Conservation (phyloP, 345 rosid genomes). For the Brassica incana region DNA sequence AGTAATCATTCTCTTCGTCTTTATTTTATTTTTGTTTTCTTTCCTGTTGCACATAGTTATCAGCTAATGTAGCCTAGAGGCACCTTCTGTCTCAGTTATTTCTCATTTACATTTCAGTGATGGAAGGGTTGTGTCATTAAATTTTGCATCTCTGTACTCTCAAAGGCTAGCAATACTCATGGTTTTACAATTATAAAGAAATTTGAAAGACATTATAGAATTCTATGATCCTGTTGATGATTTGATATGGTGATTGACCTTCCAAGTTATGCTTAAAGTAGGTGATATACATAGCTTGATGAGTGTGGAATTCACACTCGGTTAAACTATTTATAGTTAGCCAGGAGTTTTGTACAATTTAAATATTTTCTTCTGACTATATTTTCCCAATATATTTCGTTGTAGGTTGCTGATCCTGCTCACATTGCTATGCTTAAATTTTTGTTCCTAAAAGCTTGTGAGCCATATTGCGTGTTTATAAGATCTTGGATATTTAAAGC, state of each 20-base stretch:
- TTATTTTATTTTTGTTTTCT: neutral
- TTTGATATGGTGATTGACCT: no score
- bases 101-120: constrained; percentile 18
- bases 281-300: neutral
- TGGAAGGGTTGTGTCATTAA: neutral
- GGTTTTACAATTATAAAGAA: neutral
- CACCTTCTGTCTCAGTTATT: neutral
- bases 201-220: neutral
- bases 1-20: no score
- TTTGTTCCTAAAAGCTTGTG: constrained; percentile 75
- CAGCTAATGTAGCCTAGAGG: constrained; percentile 20
- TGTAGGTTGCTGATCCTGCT: constrained; percentile 85
- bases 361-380: constrained; percentile 6
- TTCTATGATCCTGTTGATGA: constrained; percentile 19
- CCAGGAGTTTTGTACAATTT: neutral
- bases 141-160: constrained; percentile 18
- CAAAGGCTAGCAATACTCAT: neutral
- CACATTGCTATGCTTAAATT: constrained; percentile 70
- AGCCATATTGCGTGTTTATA: constrained; percentile 79
- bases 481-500: constrained; percentile 95
- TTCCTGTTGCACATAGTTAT: neutral
- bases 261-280: constrained; percentile 15
- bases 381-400: constrained; percentile 3
- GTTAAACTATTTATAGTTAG: constrained; percentile 1
- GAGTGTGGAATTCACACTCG: neutral